Percentiles rank a stretch among this genome's conserved stretches.
Conservation (phyloP, 768 basidiomycete genomes). For the Lentinula detonsa region DNA sequence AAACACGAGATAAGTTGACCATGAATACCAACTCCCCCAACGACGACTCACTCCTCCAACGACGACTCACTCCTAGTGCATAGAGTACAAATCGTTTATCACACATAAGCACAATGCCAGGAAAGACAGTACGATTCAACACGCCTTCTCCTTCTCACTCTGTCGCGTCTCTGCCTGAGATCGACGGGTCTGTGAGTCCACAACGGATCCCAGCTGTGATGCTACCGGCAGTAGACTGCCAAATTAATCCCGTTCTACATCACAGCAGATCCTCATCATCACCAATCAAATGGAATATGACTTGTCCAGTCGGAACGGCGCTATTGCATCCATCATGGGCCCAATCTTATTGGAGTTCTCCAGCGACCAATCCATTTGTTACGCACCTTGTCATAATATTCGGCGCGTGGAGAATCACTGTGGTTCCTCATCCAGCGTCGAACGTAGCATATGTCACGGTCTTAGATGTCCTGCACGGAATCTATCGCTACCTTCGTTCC, state of each 20-base stretch:
- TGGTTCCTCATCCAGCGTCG: background rate
- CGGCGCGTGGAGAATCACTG: background rate
- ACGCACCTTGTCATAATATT: conserved; percentile 3
- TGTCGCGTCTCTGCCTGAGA: conserved; percentile 12
- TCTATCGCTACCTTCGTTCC: conserved; percentile 2
- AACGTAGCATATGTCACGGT: conserved; percentile 5
- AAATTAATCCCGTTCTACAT: conserved; percentile 6
- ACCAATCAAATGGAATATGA: conserved; percentile 12
- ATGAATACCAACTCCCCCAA: background rate
- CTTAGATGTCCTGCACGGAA: conserved; percentile 5
- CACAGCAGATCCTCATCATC: background rate
- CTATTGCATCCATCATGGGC: background rate
- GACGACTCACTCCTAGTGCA: background rate
- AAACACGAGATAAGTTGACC: background rate
- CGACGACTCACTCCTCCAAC: background rate
- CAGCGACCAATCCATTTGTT: conserved; percentile 7
- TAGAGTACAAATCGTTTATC: background rate
- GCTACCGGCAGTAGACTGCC: conserved; percentile 6
- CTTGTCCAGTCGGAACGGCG: conserved; percentile 8
- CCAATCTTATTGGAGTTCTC: background rate
- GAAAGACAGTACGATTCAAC: conserved; percentile 7
- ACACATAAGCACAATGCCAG: conserved; percentile 5
- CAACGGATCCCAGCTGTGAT: conserved; percentile 1
- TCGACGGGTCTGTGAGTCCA: conserved; percentile 13
- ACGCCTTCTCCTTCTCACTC: conserved; percentile 16